These are phyloP conservation scores for Arthroderma sp. DNA, from an alignment of 2,329 filamentous ascomycete species.

Conservation along the genomic window DNA sequence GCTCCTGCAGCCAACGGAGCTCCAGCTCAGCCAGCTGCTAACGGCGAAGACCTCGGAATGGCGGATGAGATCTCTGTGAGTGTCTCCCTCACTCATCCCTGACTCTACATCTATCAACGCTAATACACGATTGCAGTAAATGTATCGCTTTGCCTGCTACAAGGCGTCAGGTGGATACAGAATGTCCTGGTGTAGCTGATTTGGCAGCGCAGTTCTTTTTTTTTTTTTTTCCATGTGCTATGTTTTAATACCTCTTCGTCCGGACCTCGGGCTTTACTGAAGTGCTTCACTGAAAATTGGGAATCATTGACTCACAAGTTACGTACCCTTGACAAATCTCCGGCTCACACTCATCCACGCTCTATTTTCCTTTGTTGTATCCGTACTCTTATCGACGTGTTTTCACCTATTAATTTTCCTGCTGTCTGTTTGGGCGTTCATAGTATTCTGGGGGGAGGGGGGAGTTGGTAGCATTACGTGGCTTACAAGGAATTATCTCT, in stretches of 20 bases:
- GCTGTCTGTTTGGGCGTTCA: not conserved
- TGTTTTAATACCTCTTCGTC: conserved; percentile 1
- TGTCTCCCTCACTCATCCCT: not conserved
- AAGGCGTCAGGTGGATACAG: not conserved
- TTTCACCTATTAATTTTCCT: not conserved
- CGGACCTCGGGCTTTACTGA: not conserved
- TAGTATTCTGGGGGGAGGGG: not conserved
- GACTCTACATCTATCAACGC: not conserved
- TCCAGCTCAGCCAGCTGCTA: conserved; percentile 37
- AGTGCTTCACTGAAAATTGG: not conserved
- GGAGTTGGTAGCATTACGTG: not conserved
- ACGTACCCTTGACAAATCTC: not conserved
- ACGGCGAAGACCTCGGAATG: conserved; percentile 43
- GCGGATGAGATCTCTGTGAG: conserved; percentile 43
- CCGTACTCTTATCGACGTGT: not conserved
- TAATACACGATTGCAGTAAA: not conserved
- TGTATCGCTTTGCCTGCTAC: not conserved
- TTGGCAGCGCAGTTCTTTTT: not conserved
- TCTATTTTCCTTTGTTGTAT: not conserved
- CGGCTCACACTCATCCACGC: not conserved
- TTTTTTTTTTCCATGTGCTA: not conserved
- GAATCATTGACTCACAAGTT: not conserved
- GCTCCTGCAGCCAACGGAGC: conserved; percentile 34
- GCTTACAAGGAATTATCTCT: not conserved
- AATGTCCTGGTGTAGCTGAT: not conserved